Evolutionary conservation across 1,284 basidiomycete species (phyloP), one percentile per base, ranked within the genome.

Genomic region (Cryptococcus sp.): DNA sequence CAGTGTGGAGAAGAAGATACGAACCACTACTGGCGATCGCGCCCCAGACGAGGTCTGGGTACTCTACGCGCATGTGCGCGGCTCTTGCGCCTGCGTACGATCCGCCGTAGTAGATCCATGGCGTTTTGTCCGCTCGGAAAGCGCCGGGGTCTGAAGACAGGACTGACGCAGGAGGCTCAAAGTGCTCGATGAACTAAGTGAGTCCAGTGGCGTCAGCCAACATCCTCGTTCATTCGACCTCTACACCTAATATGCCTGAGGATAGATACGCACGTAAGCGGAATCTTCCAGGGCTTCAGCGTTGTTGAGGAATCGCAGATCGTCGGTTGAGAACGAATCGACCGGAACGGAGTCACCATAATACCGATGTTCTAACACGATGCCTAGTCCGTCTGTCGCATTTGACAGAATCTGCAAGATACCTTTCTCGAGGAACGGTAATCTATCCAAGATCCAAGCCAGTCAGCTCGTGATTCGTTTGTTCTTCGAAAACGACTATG

Each of bases 31-130:
- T 91, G 1, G 93, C 92, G 63, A 98, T 95, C 0, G 91, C 89
- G 19, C 93, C 95, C 77, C 85, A 94, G 4, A 94, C 90, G 13
- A 94, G 82, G 25, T 95, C 85, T 0, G 93, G 93, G 70, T 73
- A 76, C 55, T 74, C 61, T 35, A 91, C 80, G 51, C 85, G 86
- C 88, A 97, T 93, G 70, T 97, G 92, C 0, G 95, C 95, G 0
- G 93, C 88, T 17, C 94, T 86, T 5, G 92, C 94, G 51, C 95
- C 95, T 6, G 94, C 93, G 71, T 98, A 78, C 17, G 70, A 76
- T 2, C 81, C 91, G 27, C 95, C 94, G 69, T 96, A 96, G 77
- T 95, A 95, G 63, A 98, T 91, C 89, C 93, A 95, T 1, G 91
- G 90, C 0, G 88, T 87, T 19, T 69, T 63, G 19, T 62, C 63